These are phyloP conservation scores for Petunia secreta DNA, from an alignment of 257 asterid species.

Conservation along the genomic window DNA sequence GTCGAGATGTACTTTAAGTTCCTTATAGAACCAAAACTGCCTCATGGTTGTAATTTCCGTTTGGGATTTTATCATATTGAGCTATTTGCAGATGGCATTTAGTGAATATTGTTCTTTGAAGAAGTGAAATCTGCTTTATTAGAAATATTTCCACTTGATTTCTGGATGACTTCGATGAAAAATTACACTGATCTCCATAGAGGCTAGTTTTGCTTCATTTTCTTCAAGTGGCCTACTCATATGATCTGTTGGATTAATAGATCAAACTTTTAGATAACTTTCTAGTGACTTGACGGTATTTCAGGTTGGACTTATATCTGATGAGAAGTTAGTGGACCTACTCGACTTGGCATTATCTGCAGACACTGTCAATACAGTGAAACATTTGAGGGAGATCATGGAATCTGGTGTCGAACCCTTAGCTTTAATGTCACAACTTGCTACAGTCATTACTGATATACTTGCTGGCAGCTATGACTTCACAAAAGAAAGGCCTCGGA, in stretches of 20 bases:
- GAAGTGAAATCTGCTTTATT: conserved; percentile 17
- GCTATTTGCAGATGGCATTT: background rate
- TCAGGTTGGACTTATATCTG: conserved; percentile 95
- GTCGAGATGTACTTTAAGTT: conserved; percentile 3
- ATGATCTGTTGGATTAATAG: background rate
- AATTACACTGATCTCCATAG: background rate
- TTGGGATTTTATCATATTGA: background rate
- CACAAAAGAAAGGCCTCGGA: conserved; percentile 62
- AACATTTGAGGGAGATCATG: conserved; percentile 87
- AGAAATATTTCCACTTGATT: background rate
- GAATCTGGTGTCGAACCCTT: conserved; percentile 97
- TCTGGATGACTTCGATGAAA: background rate
- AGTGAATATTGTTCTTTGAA: conserved; percentile 12
- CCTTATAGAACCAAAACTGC: background rate
- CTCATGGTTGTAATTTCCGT: background rate
- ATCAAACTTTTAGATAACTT: background rate
- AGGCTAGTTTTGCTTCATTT: background rate
- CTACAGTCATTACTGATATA: conserved; percentile 90
- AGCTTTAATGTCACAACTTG: conserved; percentile 98
- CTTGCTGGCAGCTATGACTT: conserved; percentile 91
- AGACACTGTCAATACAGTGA: conserved; percentile 93
- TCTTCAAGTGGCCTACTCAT: background rate
- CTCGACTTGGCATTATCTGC: conserved; percentile 97
- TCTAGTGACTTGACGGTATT: conserved; percentile 25
- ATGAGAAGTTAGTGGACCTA: conserved; percentile 89